These are phyloP conservation scores for Hypocrella siamensis DNA, from an alignment of 2,329 filamentous ascomycete species.

Conservation along the genomic window DNA sequence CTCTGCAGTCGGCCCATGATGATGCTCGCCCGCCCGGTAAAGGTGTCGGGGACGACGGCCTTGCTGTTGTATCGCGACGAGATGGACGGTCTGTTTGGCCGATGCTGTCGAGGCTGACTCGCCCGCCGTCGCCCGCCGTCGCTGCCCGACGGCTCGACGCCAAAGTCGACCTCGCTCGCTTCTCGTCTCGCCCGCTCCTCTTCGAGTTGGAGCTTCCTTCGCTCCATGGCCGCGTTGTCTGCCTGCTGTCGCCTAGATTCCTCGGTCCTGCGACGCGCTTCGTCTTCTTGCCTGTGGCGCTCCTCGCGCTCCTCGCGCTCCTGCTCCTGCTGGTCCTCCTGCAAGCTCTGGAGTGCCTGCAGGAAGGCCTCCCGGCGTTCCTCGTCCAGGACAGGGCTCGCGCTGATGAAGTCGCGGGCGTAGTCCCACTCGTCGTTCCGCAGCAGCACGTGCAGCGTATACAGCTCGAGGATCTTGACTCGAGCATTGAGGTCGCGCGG, in stretches of 20 bases:
- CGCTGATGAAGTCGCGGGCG: slow-evolving; percentile 74
- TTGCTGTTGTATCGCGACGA: slow-evolving; percentile 14
- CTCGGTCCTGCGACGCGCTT: slow-evolving; percentile 38
- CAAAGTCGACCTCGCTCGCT: slow-evolving; percentile 51
- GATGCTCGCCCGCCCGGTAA: slow-evolving; percentile 33
- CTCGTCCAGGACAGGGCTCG: slow-evolving; percentile 78
- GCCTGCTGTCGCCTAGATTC: slow-evolving; percentile 37
- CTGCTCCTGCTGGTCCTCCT: slow-evolving; percentile 68
- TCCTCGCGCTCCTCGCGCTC: slow-evolving; percentile 49
- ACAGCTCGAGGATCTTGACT: slow-evolving; percentile 87
- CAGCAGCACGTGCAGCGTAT: slow-evolving; percentile 86
- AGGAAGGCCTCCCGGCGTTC: slow-evolving; percentile 81
- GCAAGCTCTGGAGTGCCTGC: slow-evolving; percentile 67
- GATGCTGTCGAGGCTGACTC: no score
- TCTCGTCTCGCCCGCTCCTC: slow-evolving; percentile 34
- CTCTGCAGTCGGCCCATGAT: slow-evolving; percentile 35
- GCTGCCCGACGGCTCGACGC: slow-evolving; percentile 39
- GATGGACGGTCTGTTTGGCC: slow-evolving; percentile 9
- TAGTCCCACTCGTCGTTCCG: slow-evolving; percentile 95
- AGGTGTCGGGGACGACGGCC: slow-evolving; percentile 16
- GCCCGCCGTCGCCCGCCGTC: slow-evolving; percentile 15
- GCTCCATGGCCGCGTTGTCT: slow-evolving; percentile 43
- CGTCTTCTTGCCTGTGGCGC: slow-evolving; percentile 37
- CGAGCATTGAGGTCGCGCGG: slow-evolving; percentile 71
- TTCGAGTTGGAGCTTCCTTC: slow-evolving; percentile 35